Percentiles rank a stretch among this genome's conserved stretches.
phyloP scores from a whole-genome alignment of 2,329 filamentous ascomycete species.

The Stagonosporopsis vannaccii region DNA sequence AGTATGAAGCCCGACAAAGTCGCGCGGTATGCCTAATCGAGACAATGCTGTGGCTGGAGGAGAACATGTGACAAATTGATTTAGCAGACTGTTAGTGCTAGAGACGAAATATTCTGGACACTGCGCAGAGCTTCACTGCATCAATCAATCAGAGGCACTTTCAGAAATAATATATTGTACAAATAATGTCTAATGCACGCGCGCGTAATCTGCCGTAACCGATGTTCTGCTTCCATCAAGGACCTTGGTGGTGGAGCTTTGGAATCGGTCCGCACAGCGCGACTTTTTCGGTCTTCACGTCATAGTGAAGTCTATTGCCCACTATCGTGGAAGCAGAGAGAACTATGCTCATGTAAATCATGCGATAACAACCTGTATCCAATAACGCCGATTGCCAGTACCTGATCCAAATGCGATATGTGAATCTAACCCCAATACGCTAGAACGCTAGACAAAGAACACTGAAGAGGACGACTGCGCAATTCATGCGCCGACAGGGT shows the following conservation, averaged over 20 bases:
- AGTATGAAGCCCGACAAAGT: slow-evolving; percentile 28
- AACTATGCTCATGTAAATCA: slow-evolving; percentile 13
- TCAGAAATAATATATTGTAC: slow-evolving; percentile 5
- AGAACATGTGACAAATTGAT: background rate
- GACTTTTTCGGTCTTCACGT: slow-evolving; percentile 25
- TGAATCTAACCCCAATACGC: slow-evolving; percentile 38
- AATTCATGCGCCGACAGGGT: slow-evolving; percentile 43
- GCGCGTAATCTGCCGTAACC: background rate
- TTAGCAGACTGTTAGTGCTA: background rate
- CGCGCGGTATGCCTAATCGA: slow-evolving; percentile 28
- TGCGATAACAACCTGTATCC: slow-evolving; percentile 17
- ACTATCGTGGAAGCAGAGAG: slow-evolving; percentile 20
- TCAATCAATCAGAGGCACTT: too few relatives aligned
- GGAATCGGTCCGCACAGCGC: slow-evolving; percentile 13
- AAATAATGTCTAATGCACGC: background rate
- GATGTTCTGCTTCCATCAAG: background rate
- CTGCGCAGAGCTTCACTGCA: background rate
- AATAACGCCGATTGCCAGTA: slow-evolving; percentile 31
- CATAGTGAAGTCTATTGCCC: slow-evolving; percentile 34
- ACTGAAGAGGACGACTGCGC: slow-evolving; percentile 26
- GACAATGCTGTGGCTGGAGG: slow-evolving; percentile 4
- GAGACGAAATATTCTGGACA: background rate
- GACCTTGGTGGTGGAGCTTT: background rate
- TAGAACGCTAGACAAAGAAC: slow-evolving; percentile 45
- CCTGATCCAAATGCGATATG: slow-evolving; percentile 30